Base-by-base conservation (phyloP, 257 asterid species). In the Agastache rugosa region DNA sequence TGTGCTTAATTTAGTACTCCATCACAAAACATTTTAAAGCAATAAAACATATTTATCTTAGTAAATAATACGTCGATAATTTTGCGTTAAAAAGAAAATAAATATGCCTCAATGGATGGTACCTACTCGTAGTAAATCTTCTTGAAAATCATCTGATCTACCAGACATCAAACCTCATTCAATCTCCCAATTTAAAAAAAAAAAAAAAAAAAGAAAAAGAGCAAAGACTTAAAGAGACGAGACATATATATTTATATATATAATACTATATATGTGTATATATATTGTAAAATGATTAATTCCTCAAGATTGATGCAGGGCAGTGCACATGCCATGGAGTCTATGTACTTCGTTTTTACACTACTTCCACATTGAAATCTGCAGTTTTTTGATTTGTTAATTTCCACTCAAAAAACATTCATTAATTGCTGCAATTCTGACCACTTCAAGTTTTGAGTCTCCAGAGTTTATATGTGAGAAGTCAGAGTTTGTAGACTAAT, bases 231-330 rank as follows among this genome's bases (percentile, higher is more conserved):
- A 3, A 14, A 54, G 31, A 54, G 20, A 54, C 34, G 31, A 56
- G 8, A 56, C 8, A 56, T 12, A 44, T 44, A 11, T 29, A 29
- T 29, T 3, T 44, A 45, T 14, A 45, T 45, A 44, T 12, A 3
- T 27, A 27, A 27, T 27, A 27, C 31, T 1, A 31, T 31, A 37
- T 37, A 37, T 37, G 2, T 37, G 3, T 7, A n/a, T 19, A 51
- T 17, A 14, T 44, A 51, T 41, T 59, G 58, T 66, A 29, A 35
- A 76, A 63, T 53, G 63, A 75, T 67, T 72, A 50, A 35, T 62
- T 73, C 82, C 84, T 76, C 83, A 83, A 79, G 79, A 83, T 78
- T 78, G 86, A 69, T 55, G 67, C 75, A 44, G 42, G n/a, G 59
- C 39, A 75, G 8, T 70, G 84, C 90, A 81, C 83, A 76, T 83